These are phyloP conservation scores for Stagonosporopsis tanaceti DNA, from an alignment of 2,329 filamentous ascomycete species.

Conservation along the genomic window DNA sequence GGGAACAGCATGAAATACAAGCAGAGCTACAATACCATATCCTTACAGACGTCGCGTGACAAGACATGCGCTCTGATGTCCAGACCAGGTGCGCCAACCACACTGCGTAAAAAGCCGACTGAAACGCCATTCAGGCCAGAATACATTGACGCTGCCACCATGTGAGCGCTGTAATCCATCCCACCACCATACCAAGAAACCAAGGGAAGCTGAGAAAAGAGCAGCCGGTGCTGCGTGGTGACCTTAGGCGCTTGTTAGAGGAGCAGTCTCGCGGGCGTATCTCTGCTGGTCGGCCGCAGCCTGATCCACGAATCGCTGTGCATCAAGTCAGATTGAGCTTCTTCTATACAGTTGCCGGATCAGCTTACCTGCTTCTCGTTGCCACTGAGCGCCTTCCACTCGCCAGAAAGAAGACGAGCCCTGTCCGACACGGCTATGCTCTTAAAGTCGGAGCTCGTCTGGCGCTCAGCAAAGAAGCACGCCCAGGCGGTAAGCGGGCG, in stretches of 20 bases:
- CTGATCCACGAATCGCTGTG: constrained; percentile 42
- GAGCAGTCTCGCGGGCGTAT: constrained; percentile 23
- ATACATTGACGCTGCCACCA: constrained; percentile 15
- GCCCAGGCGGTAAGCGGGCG: constrained; percentile 49
- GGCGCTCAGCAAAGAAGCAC: constrained; percentile 57
- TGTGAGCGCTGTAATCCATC: constrained; percentile 4
- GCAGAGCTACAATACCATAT: constrained; percentile 12
- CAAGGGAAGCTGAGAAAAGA: constrained; percentile 2
- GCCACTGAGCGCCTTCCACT: constrained; percentile 59
- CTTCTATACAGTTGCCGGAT: neutral
- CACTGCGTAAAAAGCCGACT: constrained; percentile 2
- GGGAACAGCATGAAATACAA: constrained; percentile 4
- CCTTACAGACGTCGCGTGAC: constrained; percentile 7
- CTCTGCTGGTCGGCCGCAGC: constrained; percentile 37
- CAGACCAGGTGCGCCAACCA: constrained; percentile 25
- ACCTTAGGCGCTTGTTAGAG: neutral
- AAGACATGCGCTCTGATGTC: constrained; percentile 20
- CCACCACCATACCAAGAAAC: constrained; percentile 1
- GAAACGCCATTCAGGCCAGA: constrained; percentile 8
- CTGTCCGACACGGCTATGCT: constrained; percentile 54
- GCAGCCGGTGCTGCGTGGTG: neutral
- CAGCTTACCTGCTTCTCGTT: constrained; percentile 58
- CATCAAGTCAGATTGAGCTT: constrained; percentile 32
- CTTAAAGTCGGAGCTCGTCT: constrained; percentile 59
- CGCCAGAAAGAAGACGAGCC: constrained; percentile 51